Evolutionary conservation across 1,139 yeast species (phyloP), one percentile per base, ranked within the genome.

Genomic region (Taphrina wiesneri): DNA sequence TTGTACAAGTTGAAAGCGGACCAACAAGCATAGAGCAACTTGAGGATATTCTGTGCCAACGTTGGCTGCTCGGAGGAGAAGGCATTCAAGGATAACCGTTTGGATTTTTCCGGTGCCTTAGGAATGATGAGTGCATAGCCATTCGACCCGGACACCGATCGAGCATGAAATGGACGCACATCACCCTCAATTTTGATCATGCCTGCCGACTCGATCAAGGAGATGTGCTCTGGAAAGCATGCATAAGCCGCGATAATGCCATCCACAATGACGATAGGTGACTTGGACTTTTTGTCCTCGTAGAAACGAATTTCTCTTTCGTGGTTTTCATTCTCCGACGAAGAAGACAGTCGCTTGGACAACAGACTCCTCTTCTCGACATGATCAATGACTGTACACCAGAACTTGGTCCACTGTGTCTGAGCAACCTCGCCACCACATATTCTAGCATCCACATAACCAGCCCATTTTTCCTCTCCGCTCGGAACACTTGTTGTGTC

Each of bases 341-440:
- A 19, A 7, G 45, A 32, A 9, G 45, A 30, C 43, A 36, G 39
- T 17, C 59, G 30, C 34, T 39, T 54, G 17, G 59, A 4, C 13
- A 23, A n/a, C 2, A 30, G 23, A 17, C 26, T 26, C 21, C 17
- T 49, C 23, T 17, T 25, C 15, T 28, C 36, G 15, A 15, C 36
- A 15, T 17, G 54, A n/a, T 19, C 32, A 21, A 17, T 25, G 28
- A 51, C 17, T 15, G 19, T 15, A 19, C 64, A 60, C 57, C 56
- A 60, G 46, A 60, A 11, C 30, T 53, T 52, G 19, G 36, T 60
- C 64, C 64, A 60, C 25, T 60, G 64, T n/a, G 52, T 25, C 41
- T 60, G 56, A 15, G 41, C 53, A 9, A 39, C 46, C n/a, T 25
- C 57, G 4, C 57, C 64, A 19, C 64, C 56, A 15, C 46, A 26